These are phyloP conservation scores for Amniculicola lignicola DNA, from an alignment of 495 filamentous ascomycete genomes.

Conservation along the genomic window DNA sequence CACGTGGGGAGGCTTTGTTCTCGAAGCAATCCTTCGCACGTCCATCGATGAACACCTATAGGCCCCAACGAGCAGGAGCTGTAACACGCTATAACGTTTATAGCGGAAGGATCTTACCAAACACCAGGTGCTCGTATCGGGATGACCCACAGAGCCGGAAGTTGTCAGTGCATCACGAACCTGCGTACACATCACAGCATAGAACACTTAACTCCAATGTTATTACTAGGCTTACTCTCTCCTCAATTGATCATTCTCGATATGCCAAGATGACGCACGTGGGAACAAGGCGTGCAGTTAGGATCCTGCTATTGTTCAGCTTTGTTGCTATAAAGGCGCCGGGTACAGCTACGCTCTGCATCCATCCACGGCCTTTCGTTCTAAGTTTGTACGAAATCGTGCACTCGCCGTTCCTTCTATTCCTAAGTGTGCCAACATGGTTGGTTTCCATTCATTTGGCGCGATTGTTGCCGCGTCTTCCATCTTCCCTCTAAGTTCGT, in stretches of 20 bases:
- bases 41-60: too few species aligned
- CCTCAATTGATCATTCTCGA: background rate
- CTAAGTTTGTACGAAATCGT: background rate
- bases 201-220: background rate
- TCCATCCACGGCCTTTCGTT: background rate
- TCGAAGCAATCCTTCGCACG: too few species aligned
- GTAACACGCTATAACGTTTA: too few species aligned
- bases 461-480: background rate
- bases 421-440: too few species aligned
- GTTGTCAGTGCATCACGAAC: background rate
- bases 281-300: background rate
- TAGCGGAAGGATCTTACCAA: background rate
- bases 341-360: background rate
- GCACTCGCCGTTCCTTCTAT: too few species aligned
- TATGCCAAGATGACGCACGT: background rate
- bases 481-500: background rate
- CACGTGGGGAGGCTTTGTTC: too few species aligned
- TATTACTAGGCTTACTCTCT: background rate
- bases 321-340: background rate
- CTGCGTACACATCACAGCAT: background rate
- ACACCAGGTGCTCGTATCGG: background rate
- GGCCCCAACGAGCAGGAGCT: too few species aligned
- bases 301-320: background rate
- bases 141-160: background rate
- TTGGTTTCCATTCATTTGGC: constrained; percentile 2